Evolutionary conservation across 176 grass and related monocot genomes (phyloP), one percentile per base, ranked within the genome.

Genomic region (Otatea glauca): DNA sequence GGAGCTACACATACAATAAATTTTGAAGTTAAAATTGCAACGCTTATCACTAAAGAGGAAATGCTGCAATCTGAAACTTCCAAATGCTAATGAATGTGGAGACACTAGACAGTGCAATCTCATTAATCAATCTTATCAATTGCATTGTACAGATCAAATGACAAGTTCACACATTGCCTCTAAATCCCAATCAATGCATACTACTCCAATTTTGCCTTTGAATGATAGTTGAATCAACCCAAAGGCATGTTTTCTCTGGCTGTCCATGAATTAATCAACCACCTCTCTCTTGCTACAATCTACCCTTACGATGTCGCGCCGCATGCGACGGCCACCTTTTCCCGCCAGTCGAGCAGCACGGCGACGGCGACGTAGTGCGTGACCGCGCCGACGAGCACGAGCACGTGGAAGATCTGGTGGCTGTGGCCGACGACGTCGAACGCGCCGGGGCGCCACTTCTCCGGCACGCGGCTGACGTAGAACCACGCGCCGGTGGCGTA

Each of bases 391-490:
- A 80, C 59, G 83, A 99, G 86, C 32, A 99, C 97, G 44, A 99
- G 74, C 38, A 88, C 81, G n/a, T 99, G 97, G 83, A 99, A 99
- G 77, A 99, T 94, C 90, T 99, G 97, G 71, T 99, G 97, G 81
- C 97, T 99, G 67, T 99, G 96, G 0, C 96, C 93, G 0, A 90
- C 88, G 35, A 99, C 58, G 69, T 99, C 96, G 69, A 96, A 96
- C 9, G 74, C 60, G 32, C 96, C 96, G 0, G 96, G 96, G 6
- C 86, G 81, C 93, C 93, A 99, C 81, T 88, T 79, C 91, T 99
- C 96, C 4, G 93, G 96, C 18, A 96, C 93, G 78, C 96, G 90
- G 78, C 82, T 92, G 68, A 92, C 96, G 78, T 96, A 99, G 83
- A 99, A 85, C 42, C 85, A 86, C 0, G 89, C 92, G 11, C 96